Base-by-base conservation (phyloP, 345 rosid species). In the Dipteronia sinensis region DNA sequence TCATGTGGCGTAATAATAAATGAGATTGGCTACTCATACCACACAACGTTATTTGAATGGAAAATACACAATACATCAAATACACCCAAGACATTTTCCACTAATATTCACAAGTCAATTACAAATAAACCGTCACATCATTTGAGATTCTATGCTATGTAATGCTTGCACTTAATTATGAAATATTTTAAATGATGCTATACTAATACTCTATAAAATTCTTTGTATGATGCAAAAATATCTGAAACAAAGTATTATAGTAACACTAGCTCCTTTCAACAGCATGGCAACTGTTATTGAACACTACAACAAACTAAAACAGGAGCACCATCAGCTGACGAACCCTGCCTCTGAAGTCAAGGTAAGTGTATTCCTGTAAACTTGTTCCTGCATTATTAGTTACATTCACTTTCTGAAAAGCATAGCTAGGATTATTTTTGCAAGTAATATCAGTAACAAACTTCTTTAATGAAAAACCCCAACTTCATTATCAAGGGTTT, bases 231-330 rank as follows among this genome's bases (percentile, higher is more conserved):
- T 49, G 55, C 55, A 49, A 49, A 49, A 49, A 13, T 15, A 13
- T 13, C 0, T 53, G 58, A 38, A 38, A 22, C 11, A 69, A 23
- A 13, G 59, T 17, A 71, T 15, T 16, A 56, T 69, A 58, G 3
- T 56, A 72, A n/a, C 22, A 17, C 12, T 42, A 19, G 16, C 31
- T n/a, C 47, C 1, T 65, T 62, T 70, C 25, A 38, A 77, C 87
- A 93, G 98, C 79, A 85, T 91, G 96, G 78, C 83, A 74, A 66
- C 87, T n/a, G 78, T 87, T 10, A 86, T 93, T 49, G 93, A 89
- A 15, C 91, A 91, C 74, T 91, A 89, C 89, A 87, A 81, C 82
- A 90, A 81, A 76, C 79, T 81, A 47, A 93, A 88, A 79, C 92
- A 90, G 83, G 93, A 87, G 72, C 76, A 82, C 11, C 81, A 84